Conservation (phyloP, 176 grass and related monocot genomes). For the Hyparrhenia diplandra region DNA sequence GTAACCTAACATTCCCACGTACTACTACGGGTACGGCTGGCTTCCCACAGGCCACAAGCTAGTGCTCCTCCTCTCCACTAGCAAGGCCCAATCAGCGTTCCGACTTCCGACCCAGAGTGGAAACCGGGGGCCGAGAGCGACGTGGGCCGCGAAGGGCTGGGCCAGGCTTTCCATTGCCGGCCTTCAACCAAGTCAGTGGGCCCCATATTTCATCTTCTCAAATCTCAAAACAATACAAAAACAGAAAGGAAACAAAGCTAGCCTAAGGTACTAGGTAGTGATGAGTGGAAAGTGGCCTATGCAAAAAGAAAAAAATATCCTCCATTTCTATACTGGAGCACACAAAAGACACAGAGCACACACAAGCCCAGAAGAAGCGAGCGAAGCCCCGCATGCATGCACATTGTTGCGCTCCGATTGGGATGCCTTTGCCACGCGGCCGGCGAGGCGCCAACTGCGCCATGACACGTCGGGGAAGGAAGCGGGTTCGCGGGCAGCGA, state of each 20-base stretch:
- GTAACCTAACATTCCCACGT: conserved; percentile 40
- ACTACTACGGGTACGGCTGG: no score
- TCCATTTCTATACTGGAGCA: no score
- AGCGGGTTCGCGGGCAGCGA: not conserved
- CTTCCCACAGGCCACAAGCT: no score
- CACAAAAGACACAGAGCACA: no score
- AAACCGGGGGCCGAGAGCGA: not conserved
- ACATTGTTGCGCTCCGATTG: not conserved
- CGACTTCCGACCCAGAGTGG: not conserved
- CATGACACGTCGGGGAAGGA: conserved; percentile 24
- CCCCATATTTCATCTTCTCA: not conserved
- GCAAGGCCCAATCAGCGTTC: not conserved
- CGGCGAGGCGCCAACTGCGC: not conserved
- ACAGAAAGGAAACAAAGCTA: no score
- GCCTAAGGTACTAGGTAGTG: no score
- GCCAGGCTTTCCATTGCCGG: conserved; percentile 31
- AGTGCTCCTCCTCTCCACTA: not conserved
- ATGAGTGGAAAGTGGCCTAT: not conserved
- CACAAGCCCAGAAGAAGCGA: no score
- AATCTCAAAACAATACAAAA: no score
- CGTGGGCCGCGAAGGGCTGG: not conserved
- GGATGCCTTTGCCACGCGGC: not conserved
- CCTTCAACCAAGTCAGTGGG: not conserved
- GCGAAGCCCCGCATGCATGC: no score
- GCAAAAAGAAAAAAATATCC: no score